Percentiles rank a stretch among this genome's conserved stretches.
phyloP scores from a whole-genome alignment of 352 stramenopile genomes.

The Globisporangium lucens region DNA sequence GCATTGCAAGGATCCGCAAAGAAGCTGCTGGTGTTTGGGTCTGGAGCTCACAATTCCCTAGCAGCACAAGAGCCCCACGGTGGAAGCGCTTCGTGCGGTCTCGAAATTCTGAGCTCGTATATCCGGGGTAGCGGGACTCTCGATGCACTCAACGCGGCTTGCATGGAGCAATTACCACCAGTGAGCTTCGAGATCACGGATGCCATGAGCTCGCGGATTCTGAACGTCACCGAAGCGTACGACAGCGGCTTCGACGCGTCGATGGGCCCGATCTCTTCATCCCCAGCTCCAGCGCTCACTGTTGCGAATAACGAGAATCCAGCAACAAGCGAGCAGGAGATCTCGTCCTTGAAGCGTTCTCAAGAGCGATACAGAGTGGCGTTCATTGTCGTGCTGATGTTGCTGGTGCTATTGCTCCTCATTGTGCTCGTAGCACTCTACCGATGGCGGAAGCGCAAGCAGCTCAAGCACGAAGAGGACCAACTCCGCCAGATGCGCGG shows the following conservation, averaged over 20 bases:
- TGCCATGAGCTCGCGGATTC: constrained; percentile 8
- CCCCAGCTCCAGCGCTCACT: background rate
- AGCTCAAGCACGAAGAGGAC: constrained; percentile 28
- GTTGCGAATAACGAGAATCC: background rate
- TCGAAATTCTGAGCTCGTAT: constrained; percentile 8
- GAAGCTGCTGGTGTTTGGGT: constrained; percentile 4
- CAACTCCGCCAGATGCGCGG: constrained; percentile 39
- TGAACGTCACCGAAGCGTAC: constrained; percentile 1
- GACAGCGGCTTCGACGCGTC: background rate
- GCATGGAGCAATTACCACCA: background rate
- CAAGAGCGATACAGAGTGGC: constrained; percentile 28
- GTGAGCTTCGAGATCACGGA: constrained; percentile 6
- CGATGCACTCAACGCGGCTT: background rate
- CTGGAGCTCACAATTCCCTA: background rate
- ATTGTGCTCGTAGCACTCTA: constrained; percentile 10
- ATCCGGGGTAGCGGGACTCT: background rate
- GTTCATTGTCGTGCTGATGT: constrained; percentile 27
- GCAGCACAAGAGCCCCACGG: background rate
- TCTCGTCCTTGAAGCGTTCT: constrained; percentile 23
- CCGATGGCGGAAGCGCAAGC: constrained; percentile 15
- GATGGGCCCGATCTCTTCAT: background rate
- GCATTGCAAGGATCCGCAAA: constrained; percentile 3
- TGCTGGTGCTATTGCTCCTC: constrained; percentile 15
- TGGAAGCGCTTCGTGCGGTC: constrained; percentile 2
- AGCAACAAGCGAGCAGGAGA: background rate